These are phyloP conservation scores for Rhizopogon vinicolor DNA, from an alignment of 768 basidiomycete genomes.

Conservation along the genomic window DNA sequence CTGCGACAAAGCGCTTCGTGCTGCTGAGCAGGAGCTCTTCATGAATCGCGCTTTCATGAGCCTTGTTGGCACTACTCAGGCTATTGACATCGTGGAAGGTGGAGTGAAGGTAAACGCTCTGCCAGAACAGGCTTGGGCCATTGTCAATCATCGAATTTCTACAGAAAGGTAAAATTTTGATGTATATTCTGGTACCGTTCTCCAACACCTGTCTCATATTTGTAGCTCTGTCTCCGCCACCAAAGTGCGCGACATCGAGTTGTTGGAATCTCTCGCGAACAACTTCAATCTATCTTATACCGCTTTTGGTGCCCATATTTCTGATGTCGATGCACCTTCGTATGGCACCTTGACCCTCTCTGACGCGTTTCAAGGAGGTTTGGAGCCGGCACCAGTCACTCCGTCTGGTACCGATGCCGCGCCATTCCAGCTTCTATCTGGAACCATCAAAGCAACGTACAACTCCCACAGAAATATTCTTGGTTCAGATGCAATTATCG, in stretches of 20 bases:
- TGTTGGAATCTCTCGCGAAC: conserved; percentile 39
- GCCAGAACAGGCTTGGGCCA: conserved; percentile 65
- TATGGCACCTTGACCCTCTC: conserved; percentile 46
- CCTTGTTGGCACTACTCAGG: conserved; percentile 69
- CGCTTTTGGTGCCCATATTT: conserved; percentile 47
- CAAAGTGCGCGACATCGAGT: conserved; percentile 38
- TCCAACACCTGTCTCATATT: neutral
- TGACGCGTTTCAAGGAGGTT: conserved; percentile 38
- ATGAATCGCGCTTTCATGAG: conserved; percentile 26
- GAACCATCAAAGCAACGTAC: conserved; percentile 60
- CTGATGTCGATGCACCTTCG: conserved; percentile 27
- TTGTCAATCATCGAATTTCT: conserved; percentile 72
- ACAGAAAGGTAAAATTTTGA: conserved; percentile 40
- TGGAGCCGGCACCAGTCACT: conserved; percentile 71
- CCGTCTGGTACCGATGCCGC: conserved; percentile 27
- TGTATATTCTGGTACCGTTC: neutral
- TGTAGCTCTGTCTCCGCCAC: conserved; percentile 37
- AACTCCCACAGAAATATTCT: conserved; percentile 38
- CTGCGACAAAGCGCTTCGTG: conserved; percentile 6
- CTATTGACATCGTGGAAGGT: conserved; percentile 65
- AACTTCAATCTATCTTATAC: conserved; percentile 54
- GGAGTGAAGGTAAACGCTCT: conserved; percentile 77
- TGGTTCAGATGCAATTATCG: conserved; percentile 34
- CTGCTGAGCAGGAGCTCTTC: conserved; percentile 1
- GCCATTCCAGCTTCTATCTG: conserved; percentile 50